Base-by-base conservation (phyloP, 176 grass and related monocot species). In the Tuctoria greenei region DNA sequence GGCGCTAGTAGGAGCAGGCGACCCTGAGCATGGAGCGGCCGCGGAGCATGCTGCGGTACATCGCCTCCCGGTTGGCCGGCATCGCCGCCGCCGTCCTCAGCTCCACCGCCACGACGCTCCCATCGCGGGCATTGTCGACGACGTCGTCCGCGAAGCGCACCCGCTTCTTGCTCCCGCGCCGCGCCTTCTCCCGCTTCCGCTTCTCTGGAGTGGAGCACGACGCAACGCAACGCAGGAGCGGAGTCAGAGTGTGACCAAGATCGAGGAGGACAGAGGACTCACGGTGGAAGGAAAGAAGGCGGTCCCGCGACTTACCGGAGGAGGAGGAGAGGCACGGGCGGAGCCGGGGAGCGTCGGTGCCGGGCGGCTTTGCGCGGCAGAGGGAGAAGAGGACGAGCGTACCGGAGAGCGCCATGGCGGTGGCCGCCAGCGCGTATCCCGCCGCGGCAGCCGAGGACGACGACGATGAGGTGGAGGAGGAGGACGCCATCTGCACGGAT, bases 401-500 rank as follows among this genome's bases (percentile, higher is more conserved):
- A 73, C 93, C 90, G 45, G 90, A 97, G 41, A 97, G 88, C 49
- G 93, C 93, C 90, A 97, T 93, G 90, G 90, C 90, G 3, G 90
- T 97, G 55, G 88, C 90, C 1, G 83, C 86, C 88, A 9, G 85
- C 81, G 44, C 67, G 80, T 13, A 90, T 86, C 64, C 82, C 56
- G 78, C 83, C 81, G 76, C 83, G 61, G 62, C 13, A 5, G 75
- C 20, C 0, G 67, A 26, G 1, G 60, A 86, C 31, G 31, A 31
- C 31, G 31, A 31, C 31, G 31, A 31, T 31, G 31, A 86, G 0
- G 60, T 67, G 0, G 70, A 76, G 2, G 76, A 56, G 11, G 74
- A 80, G 1, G 63, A 61, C 31, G 31, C 31, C 31, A 31, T 31
- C 1, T 3, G 31, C 31, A 31, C 31, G 1, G 42, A 11, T 43